Evolutionary conservation across 441 rosid genomes (phyloP), one percentile per base, ranked within the genome.

Genomic region (Populus hybrid): DNA sequence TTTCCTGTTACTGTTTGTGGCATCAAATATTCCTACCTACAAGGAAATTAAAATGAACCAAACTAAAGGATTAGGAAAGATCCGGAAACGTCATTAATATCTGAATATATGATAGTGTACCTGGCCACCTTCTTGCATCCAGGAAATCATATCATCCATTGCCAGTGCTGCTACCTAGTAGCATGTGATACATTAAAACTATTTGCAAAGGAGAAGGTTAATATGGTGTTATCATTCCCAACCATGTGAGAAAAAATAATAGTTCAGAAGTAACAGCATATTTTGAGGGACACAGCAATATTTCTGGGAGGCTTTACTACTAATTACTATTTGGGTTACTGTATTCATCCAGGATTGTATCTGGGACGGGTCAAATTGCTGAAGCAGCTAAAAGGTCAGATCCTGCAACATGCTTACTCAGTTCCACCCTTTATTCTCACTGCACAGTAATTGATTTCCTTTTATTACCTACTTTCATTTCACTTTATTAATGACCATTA

Each of bases 111-210:
- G 77, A 73, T 61, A 84, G 85, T 92, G 80, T 84, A 93, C 99
- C 91, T 97, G 99, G 80, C 99, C 99, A 77, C 99, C 99, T 84
- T 94, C 99, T 83, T 91, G 97, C 99, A 97, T 97, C 99, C 99
- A 97, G 71, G 97, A 87, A 86, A 85, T 94, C 99, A 97, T 93
- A 87, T 97, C 99, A 79, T 97, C 98, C 99, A 97, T 94, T 76
- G 99, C 99, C 87, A 97, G 83, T 80, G 99, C 98, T 76, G 99
- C 99, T 88, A 97, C 99, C 99, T 97, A 92, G 91, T 87, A 83
- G 97, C 93, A 94, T 20, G 87, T 81, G 87, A 95, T 87, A 88
- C 70, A 90, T 93, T 90, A 89, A 90, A 88, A 91, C 94, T 90
- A 92, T 86, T 89, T 85, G 74, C 84, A 90, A 90, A 87, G 86